Evolutionary conservation across 352 stramenopile genomes (phyloP).

Genomic region (Globisporangium rhizosaccharum): DNA sequence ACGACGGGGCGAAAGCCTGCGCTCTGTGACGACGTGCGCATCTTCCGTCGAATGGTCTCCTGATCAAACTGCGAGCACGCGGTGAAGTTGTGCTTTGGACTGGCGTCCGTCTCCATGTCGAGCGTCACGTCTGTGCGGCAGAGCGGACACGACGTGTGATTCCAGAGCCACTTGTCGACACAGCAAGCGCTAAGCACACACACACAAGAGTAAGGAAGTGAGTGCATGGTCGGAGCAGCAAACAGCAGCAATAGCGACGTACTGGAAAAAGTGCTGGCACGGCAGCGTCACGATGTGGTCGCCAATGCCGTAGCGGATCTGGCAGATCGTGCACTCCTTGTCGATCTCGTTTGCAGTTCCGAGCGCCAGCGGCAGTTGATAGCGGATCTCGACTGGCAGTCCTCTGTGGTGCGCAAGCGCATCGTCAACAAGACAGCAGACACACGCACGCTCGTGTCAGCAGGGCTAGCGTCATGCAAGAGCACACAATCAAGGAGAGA

Average conservation of each 20-base stretch:
- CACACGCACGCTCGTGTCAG: no score
- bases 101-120: conserved; percentile 31
- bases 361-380: conserved; percentile 69
- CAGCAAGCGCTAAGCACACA: conserved; percentile 49
- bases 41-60: conserved; percentile 65
- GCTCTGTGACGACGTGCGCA: conserved; percentile 64
- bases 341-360: conserved; percentile 77
- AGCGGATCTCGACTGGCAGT: conserved; percentile 70
- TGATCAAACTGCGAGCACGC: conserved; percentile 67
- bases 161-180: conserved; percentile 83
- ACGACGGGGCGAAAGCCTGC: conserved; percentile 67
- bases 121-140: conserved; percentile 76
- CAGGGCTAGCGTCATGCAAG: background rate
- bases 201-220: background rate
- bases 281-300: conserved; percentile 81
- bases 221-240: background rate
- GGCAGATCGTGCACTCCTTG: conserved; percentile 85
- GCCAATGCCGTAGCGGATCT: conserved; percentile 76
- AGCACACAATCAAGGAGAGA: background rate
- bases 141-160: conserved; percentile 80
- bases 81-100: conserved; percentile 70
- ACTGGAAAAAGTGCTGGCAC: conserved; percentile 88
- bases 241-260: conserved; percentile 13
- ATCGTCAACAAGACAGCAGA: background rate
- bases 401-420: conserved; percentile 28